phyloP scores from a whole-genome alignment of 1,139 yeast genomes.

The Kodamaea anthophila region DNA sequence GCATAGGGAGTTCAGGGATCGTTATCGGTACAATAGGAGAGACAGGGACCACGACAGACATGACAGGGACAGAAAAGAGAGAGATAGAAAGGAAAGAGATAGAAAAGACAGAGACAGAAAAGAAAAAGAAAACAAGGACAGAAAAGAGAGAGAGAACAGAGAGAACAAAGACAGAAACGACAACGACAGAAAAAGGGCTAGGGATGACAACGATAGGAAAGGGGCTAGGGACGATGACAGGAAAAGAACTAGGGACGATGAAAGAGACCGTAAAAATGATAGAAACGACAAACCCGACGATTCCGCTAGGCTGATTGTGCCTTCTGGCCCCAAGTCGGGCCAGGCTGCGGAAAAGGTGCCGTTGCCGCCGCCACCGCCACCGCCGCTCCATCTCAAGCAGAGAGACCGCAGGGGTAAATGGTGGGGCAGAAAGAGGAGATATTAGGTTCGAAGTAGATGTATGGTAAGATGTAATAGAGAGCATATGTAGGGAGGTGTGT shows the following conservation, averaged over 20 bases:
- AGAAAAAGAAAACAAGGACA: conserved; percentile 5
- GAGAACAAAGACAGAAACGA: background rate
- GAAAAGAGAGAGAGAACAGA: background rate
- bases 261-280: conserved; percentile 3
- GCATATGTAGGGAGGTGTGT: too few species aligned
- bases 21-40: too few species aligned
- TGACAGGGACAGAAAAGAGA: too few species aligned
- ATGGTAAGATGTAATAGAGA: conserved; percentile 33
- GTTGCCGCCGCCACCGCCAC: conserved; percentile 25
- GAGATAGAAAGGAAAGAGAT: background rate
- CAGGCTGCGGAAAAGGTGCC: too few species aligned
- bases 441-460: conserved; percentile 19
- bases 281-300: too few species aligned
- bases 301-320: too few species aligned
- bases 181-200: background rate
- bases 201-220: background rate
- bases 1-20: too few species aligned
- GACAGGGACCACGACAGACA: too few species aligned
- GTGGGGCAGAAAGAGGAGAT: too few species aligned
- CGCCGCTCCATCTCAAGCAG: conserved; percentile 13
- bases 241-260: conserved; percentile 2
- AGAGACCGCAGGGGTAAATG: conserved; percentile 16
- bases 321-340: too few species aligned
- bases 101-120: conserved; percentile 4
- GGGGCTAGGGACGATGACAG: conserved; percentile 1